Evolutionary conservation across 768 basidiomycete genomes (phyloP), one percentile per base, ranked within the genome.

Genomic region (Pleurotus giganteus): DNA sequence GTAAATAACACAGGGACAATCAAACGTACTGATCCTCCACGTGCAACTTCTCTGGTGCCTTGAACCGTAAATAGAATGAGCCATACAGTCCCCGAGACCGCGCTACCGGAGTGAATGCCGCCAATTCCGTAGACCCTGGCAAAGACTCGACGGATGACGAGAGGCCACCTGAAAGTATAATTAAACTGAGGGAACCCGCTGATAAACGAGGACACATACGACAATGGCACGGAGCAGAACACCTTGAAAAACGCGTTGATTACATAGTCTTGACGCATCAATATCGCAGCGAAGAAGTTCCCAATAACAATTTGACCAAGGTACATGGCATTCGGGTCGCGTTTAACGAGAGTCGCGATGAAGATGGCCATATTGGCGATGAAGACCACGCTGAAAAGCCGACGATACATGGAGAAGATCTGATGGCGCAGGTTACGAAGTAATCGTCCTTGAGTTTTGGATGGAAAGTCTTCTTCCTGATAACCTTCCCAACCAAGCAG

Each of bases 61-160:
- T 78, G 69, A 2, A 66, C 75, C 13, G 75, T 71, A 64, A 79
- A 82, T 32, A 76, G 69, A 53, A 80, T 70, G 55, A 79, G 70
- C 80, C 81, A 82, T 4, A 81, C 70, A 2, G 78, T 69, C 1
- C 77, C 79, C n/a, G 81, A 77, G 7, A 77, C 71, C 2, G 76
- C 81, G 50, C 74, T 71, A 11, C 81, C 81, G 47, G 78, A 79
- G 61, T 83, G 82, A 8, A 77, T 76, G 59, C 82, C 82, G 28
- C 81, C 82, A 56, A 80, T 80, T 55, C 79, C 77, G 57, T 79
- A 83, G 1, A 82, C 78, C 45, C 78, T 73, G 7, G 80, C 81
- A 27, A 74, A 68, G 26, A 72, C 61, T 9, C 75, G 71, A 12
- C 82, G 75, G 51, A 82, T 63, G 67, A 71, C 74, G 57, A 70